Evolutionary conservation across 768 basidiomycete genomes (phyloP), one percentile per base, ranked within the genome.

Genomic region (Leccinum incarnatum): DNA sequence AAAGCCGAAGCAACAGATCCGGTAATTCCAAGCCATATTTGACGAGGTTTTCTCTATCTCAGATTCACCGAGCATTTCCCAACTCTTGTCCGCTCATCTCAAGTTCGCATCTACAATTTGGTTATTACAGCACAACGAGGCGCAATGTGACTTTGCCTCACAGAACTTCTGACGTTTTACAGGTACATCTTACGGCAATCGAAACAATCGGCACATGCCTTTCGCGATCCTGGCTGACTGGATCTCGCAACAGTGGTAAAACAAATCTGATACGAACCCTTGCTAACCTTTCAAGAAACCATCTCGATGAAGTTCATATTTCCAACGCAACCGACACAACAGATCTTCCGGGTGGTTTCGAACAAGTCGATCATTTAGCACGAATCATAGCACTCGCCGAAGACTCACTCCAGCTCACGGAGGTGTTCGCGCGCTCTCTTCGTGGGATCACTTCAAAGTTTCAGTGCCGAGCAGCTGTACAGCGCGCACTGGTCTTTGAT

Each of bases 281-380:
- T 47, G 93, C 95, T 34, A 74, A 83, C 53, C 74, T 87, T 37
- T 83, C 83, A 34, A 96, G 97, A 25, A 81, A 83, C 53, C 48
- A 71, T 23, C 79, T 98, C 1, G 79, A 78, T 21, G 91, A 93
- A 70, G 81, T 97, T 50, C 78, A 85, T 17, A 78, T 98, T 68
- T 95, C 91, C 70, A 87, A 82, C 57, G 87, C 91, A 7, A 94
- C 92, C 2, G 97, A 99, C 70, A 91, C 95, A 1, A 87, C 88
- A 72, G 97, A 99, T 73, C 87, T 99, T 34, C 76, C 98, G 47
- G 97, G 97, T 34, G 89, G 91, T 70, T 98, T 98, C 68, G 97
- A 99, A 74, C 96, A 98, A 74, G 84, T 88, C 27, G 90, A 94
- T 69, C 55, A 69, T 37, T 74, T 72, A n/a, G 75, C 76, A 36